Conservation (phyloP, 371 early-diverging fungal species). For the Saksenaea vasiformis region DNA sequence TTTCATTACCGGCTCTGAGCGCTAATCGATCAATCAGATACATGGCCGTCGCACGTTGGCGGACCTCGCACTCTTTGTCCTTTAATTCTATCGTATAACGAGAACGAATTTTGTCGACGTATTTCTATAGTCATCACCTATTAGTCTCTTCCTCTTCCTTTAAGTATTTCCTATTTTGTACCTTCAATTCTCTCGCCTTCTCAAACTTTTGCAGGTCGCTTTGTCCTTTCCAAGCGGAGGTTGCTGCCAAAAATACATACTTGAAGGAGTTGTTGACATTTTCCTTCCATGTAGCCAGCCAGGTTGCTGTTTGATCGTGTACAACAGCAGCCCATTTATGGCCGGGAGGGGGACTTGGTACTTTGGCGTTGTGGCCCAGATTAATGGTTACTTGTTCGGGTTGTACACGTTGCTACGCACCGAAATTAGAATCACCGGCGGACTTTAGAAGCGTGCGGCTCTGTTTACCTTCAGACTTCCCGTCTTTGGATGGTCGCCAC, state of each 20-base stretch:
- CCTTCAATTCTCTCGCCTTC: conserved; percentile 89
- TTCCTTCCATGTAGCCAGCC: conserved; percentile 98
- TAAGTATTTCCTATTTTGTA: conserved; percentile 14
- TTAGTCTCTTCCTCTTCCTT: not conserved
- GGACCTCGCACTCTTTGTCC: conserved; percentile 72
- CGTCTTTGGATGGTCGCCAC: conserved; percentile 96
- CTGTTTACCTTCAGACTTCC: conserved; percentile 80
- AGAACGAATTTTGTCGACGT: conserved; percentile 75
- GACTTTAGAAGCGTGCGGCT: not conserved
- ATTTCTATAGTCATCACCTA: conserved; percentile 40
- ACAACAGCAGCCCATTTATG: conserved; percentile 88
- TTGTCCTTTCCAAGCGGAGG: conserved; percentile 92
- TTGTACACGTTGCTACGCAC: conserved; percentile 67
- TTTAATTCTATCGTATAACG: conserved; percentile 80
- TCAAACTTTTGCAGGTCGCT: conserved; percentile 97
- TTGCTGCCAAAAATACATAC: conserved; percentile 94
- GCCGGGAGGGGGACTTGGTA: conserved; percentile 88
- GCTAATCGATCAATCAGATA: conserved; percentile 95
- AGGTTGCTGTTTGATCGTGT: conserved; percentile 91
- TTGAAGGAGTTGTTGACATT: conserved; percentile 90
- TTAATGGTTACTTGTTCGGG: conserved; percentile 96
- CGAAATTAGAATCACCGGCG: not conserved
- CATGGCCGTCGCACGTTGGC: conserved; percentile 94
- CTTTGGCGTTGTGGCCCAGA: conserved; percentile 73
- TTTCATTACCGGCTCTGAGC: conserved; percentile 97